A percentile compares a stretch with the other conserved stretches of the same genome.
Conservation (phyloP, 2,329 filamentous ascomycete species). For the Xylaria multiplex region DNA sequence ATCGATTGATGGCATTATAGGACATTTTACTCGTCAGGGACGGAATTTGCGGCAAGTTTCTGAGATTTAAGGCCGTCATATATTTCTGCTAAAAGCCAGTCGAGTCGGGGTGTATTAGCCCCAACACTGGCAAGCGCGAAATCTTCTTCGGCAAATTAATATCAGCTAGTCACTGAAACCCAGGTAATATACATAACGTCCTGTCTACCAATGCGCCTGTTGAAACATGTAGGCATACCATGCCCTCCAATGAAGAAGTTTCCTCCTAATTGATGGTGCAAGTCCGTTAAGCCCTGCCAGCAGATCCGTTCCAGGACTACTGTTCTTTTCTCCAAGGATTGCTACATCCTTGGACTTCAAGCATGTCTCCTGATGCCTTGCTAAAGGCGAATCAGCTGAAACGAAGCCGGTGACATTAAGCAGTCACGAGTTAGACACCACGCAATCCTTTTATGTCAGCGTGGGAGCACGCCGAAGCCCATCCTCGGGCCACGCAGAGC, state of each 20-base stretch:
- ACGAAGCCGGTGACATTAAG: conserved; percentile 20
- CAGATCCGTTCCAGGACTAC: conserved; percentile 27
- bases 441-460: conserved; percentile 13
- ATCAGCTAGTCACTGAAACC: conserved; percentile 31
- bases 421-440: conserved; percentile 13
- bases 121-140: conserved; percentile 12
- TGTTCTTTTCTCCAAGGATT: conserved; percentile 22
- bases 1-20: not conserved
- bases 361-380: conserved; percentile 22
- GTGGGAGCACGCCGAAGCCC: conserved; percentile 9
- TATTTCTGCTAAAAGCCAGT: not conserved
- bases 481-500: conserved; percentile 11
- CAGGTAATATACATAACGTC: conserved; percentile 37
- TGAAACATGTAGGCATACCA: conserved; percentile 23
- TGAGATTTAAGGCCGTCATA: not conserved
- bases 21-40: not conserved
- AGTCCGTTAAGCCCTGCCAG: conserved; percentile 21
- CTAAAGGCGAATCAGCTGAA: conserved; percentile 24
- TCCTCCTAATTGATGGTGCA: conserved; percentile 31
- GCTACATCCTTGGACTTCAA: conserved; percentile 26
- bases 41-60: not conserved
- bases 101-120: conserved; percentile 10
- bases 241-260: conserved; percentile 25
- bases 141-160: conserved; percentile 26
- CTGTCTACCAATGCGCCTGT: conserved; percentile 36